Base-by-base conservation (phyloP, 768 basidiomycete species). In the Boletus rex-veris region DNA sequence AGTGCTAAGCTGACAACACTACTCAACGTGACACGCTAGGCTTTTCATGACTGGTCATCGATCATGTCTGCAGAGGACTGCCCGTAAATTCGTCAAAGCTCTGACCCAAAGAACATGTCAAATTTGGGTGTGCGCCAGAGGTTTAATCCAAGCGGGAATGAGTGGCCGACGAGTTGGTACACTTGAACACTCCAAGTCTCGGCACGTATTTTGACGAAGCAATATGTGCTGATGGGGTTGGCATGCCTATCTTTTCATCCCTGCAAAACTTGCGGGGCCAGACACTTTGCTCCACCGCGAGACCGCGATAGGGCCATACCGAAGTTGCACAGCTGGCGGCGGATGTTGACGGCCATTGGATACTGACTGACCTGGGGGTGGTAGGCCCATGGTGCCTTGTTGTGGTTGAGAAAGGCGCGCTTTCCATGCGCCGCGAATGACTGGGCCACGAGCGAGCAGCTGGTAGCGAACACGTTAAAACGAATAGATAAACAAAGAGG, bases 401-500 rank as follows among this genome's bases (percentile, higher is more conserved):
- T 70, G 65, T 31, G 75, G 51, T 48, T 76, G 77, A 16, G 70
- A 74, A 35, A 76, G 76, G 16, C 90, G 82, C 18, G 76, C 72
- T 71, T 92, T 92, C 90, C 90, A 92, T 3, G 86, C 80, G 45
- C 77, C 77, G 38, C 87, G 84, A 62, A 92, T 86, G 16, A 75
- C 68, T 43, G 74, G 77, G 9, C 82, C 82, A 47, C 85, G 81
- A 38, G 78, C 79, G 12, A 92, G 77, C 41, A 92, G 80, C 91
- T 92, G 50, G 48, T 70, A 71, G 18, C 12, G 16, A 58, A 52
- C 46, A 30, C 39, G 57, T 59, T 50, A 62, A 51, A 59, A 45
- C 31, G 31, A 26, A 40, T 39, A 52, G 19, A 40, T 41, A 48
- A 31, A 46, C 45, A 37, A 42, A 28, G 40, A 56, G 45, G 33